phyloP scores from a whole-genome alignment of 371 early-diverging fungal genomes.

The Sporodiniella umbellata region DNA sequence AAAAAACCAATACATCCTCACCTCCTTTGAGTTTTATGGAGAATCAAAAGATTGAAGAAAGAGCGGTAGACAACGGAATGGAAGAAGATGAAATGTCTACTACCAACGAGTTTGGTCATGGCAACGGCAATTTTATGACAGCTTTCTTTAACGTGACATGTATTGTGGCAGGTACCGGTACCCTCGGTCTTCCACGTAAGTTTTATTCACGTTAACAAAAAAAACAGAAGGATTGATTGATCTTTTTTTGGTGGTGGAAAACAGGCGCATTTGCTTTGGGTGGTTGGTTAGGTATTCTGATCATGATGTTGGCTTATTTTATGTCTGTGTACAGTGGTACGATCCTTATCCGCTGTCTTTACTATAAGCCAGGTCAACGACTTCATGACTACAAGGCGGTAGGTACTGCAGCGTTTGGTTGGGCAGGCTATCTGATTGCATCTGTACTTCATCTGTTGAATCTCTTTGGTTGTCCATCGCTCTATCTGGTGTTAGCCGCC shows the following conservation, averaged over 20 bases:
- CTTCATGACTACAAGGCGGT: slow-evolving; percentile 62
- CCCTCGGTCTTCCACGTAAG: slow-evolving; percentile 64
- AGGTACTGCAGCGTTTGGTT: slow-evolving; percentile 63
- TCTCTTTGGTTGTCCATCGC: slow-evolving; percentile 68
- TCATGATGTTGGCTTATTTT: slow-evolving; percentile 29
- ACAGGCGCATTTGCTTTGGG: slow-evolving; percentile 22
- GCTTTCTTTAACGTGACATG: slow-evolving; percentile 67
- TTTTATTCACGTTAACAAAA: too few species aligned
- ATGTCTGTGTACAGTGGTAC: slow-evolving; percentile 42
- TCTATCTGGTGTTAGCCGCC: slow-evolving; percentile 77
- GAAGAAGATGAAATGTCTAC: slow-evolving; percentile 27
- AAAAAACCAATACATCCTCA: neutral
- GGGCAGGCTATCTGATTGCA: slow-evolving; percentile 53
- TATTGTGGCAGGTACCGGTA: slow-evolving; percentile 87
- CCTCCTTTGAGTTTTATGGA: slow-evolving; percentile 1
- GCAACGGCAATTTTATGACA: slow-evolving; percentile 34
- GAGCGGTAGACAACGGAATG: slow-evolving; percentile 28
- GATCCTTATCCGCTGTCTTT: slow-evolving; percentile 35
- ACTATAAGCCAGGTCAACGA: slow-evolving; percentile 47
- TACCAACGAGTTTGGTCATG: slow-evolving; percentile 36
- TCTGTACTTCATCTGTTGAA: slow-evolving; percentile 67
- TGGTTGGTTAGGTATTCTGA: slow-evolving; percentile 46
- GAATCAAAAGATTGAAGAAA: slow-evolving; percentile 27
- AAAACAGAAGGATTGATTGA: slow-evolving; percentile 18
- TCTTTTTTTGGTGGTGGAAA: too few species aligned